A percentile compares a stretch with the other conserved stretches of the same genome.
Evolutionary conservation across 2,329 filamentous ascomycete species (phyloP).

Genomic region (Exutisphaerella laricina): DNA sequence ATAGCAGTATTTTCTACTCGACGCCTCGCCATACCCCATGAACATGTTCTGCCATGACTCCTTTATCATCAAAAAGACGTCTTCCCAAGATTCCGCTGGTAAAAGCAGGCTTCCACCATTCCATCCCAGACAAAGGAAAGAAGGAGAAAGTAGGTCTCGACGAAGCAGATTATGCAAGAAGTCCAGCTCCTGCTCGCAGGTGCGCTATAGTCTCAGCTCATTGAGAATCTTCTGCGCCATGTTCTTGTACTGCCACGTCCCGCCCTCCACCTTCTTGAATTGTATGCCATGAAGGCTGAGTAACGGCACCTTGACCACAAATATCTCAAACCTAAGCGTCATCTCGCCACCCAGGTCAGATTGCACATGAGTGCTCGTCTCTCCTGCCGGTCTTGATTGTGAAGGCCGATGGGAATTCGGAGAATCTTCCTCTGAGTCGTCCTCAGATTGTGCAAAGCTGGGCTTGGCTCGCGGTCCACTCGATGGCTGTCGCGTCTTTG

Average conservation of each 20-base stretch:
- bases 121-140: background rate
- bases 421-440: slow-evolving; percentile 29
- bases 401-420: slow-evolving; percentile 34
- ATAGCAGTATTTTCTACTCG: background rate
- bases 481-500: slow-evolving; percentile 45
- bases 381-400: slow-evolving; percentile 54
- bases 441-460: slow-evolving; percentile 68
- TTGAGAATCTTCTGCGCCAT: slow-evolving; percentile 95
- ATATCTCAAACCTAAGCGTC: slow-evolving; percentile 85
- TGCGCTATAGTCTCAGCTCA: slow-evolving; percentile 66
- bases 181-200: slow-evolving; percentile 5
- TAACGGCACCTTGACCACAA: slow-evolving; percentile 94
- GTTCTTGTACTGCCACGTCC: slow-evolving; percentile 98
- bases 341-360: slow-evolving; percentile 81
- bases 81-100: background rate
- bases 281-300: slow-evolving; percentile 92
- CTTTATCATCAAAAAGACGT: too few relatives aligned
- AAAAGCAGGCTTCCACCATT: background rate
- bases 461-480: slow-evolving; percentile 56
- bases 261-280: slow-evolving; percentile 93
- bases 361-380: slow-evolving; percentile 88
- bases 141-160: too few relatives aligned
- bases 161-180: background rate
- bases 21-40: background rate
- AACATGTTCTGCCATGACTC: background rate